Evolutionary conservation across 1,139 yeast species (phyloP).

Genomic region (Kodamaea derodonti): DNA sequence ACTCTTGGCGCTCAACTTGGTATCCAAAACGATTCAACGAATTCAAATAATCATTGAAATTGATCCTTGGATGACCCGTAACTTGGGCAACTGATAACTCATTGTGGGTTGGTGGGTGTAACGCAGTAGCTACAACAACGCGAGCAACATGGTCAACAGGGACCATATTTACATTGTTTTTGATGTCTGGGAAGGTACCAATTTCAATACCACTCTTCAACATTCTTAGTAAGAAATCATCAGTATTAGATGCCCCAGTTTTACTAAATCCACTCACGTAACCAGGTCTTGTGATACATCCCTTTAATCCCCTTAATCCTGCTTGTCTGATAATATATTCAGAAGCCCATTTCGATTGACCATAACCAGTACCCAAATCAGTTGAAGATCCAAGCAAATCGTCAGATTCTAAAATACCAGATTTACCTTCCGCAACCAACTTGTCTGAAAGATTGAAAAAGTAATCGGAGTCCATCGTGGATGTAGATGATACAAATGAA

Average conservation of each 20-base stretch:
- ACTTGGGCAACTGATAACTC: constrained; percentile 81
- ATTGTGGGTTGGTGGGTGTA: constrained; percentile 59
- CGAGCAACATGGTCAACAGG: constrained; percentile 98
- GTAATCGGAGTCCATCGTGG: constrained; percentile 81
- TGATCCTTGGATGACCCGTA: constrained; percentile 93
- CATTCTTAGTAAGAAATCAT: constrained; percentile 91
- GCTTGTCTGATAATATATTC: constrained; percentile 86
- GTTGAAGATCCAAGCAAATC: constrained; percentile 72
- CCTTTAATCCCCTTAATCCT: constrained; percentile 80
- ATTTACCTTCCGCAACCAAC: constrained; percentile 56
- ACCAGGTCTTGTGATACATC: constrained; percentile 92
- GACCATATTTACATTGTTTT: constrained; percentile 89
- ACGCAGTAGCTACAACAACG: constrained; percentile 77
- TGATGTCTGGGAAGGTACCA: constrained; percentile 79
- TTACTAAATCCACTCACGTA: constrained; percentile 84
- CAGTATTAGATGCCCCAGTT: constrained; percentile 90
- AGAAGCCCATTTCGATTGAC: constrained; percentile 97
- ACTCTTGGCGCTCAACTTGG: constrained; percentile 55
- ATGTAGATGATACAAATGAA: constrained; percentile 92
- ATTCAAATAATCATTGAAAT: constrained; percentile 71
- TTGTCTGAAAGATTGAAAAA: constrained; percentile 75
- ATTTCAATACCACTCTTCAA: constrained; percentile 90
- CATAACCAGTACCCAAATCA: constrained; percentile 91
- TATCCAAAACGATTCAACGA: constrained; percentile 71
- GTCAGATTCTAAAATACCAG: constrained; percentile 79